These are phyloP conservation scores for Papiliotrema flavescens DNA, from an alignment of 1,284 basidiomycete genomes.

Conservation along the genomic window DNA sequence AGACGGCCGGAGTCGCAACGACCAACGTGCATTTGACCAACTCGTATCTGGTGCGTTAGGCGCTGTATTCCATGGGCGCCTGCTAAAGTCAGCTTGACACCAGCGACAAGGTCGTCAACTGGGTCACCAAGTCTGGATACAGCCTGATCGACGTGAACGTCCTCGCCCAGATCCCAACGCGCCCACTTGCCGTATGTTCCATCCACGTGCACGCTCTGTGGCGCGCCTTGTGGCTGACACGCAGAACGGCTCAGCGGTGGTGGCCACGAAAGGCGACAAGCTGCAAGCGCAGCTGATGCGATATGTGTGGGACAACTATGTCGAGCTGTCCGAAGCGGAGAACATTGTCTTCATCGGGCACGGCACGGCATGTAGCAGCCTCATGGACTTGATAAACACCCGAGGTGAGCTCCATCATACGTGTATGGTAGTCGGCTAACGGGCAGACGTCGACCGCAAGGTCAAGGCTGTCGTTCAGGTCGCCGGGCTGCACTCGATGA, in stretches of 20 bases:
- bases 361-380: slow-evolving; percentile 69
- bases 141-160: slow-evolving; percentile 85
- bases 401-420: slow-evolving; percentile 56
- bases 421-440: slow-evolving; percentile 3
- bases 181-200: slow-evolving; percentile 24
- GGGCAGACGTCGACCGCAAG: slow-evolving; percentile 57
- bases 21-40: slow-evolving; percentile 72
- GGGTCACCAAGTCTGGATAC: slow-evolving; percentile 63
- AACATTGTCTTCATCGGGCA: slow-evolving; percentile 81
- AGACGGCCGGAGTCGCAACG: slow-evolving; percentile 66
- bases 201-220: no score
- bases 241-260: slow-evolving; percentile 23
- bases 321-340: slow-evolving; percentile 70
- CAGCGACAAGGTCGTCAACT: slow-evolving; percentile 71
- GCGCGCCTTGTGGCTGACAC: slow-evolving; percentile 1
- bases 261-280: slow-evolving; percentile 25
- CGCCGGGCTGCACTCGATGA: slow-evolving; percentile 58
- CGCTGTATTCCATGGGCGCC: neutral
- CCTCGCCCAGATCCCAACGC: slow-evolving; percentile 61
- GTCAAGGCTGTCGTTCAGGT: slow-evolving; percentile 73
- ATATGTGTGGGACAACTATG: slow-evolving; percentile 94
- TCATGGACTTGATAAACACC: slow-evolving; percentile 68
- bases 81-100: slow-evolving; percentile 67
- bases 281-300: slow-evolving; percentile 58
- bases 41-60: slow-evolving; percentile 67